Conservation (phyloP, 2,329 filamentous ascomycete genomes). For the Dactylellina cionopaga region DNA sequence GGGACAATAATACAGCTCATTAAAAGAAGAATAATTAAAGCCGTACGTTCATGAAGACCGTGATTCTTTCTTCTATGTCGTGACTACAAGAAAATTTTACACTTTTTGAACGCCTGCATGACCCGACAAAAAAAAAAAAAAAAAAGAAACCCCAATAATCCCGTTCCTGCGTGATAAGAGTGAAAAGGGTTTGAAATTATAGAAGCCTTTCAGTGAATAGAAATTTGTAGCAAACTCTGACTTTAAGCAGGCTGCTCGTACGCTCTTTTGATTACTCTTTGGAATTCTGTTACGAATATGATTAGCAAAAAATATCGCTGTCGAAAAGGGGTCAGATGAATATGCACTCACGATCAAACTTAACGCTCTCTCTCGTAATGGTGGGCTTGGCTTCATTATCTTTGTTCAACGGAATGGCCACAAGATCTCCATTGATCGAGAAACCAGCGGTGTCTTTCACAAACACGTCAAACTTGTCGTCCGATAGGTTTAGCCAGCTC, state of each 20-base stretch:
- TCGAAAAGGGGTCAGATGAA: neutral
- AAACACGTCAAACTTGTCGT: slow-evolving; percentile 78
- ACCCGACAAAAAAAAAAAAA: neutral
- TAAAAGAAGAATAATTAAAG: slow-evolving; percentile 5
- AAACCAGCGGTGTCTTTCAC: slow-evolving; percentile 86
- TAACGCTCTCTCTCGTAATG: slow-evolving; percentile 94
- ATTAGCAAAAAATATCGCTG: neutral
- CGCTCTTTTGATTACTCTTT: slow-evolving; percentile 79
- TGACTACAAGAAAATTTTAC: slow-evolving; percentile 2
- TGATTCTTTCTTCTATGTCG: slow-evolving; percentile 18
- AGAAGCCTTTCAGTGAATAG: neutral
- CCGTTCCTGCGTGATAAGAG: slow-evolving; percentile 9
- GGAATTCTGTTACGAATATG: slow-evolving; percentile 67
- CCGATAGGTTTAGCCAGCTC: slow-evolving; percentile 77
- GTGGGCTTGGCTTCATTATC: slow-evolving; percentile 98
- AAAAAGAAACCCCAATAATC: slow-evolving; percentile 10
- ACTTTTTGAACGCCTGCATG: slow-evolving; percentile 41
- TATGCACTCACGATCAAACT: slow-evolving; percentile 75
- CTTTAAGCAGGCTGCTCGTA: slow-evolving; percentile 80
- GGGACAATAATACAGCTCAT: slow-evolving; percentile 12
- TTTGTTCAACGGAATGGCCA: slow-evolving; percentile 88
- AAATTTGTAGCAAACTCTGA: neutral
- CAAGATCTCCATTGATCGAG: slow-evolving; percentile 72
- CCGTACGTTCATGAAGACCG: neutral
- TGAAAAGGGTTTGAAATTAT: neutral